These are phyloP conservation scores for Neofusicoccum parvum DNA, from an alignment of 2,329 filamentous ascomycete genomes.

Conservation along the genomic window DNA sequence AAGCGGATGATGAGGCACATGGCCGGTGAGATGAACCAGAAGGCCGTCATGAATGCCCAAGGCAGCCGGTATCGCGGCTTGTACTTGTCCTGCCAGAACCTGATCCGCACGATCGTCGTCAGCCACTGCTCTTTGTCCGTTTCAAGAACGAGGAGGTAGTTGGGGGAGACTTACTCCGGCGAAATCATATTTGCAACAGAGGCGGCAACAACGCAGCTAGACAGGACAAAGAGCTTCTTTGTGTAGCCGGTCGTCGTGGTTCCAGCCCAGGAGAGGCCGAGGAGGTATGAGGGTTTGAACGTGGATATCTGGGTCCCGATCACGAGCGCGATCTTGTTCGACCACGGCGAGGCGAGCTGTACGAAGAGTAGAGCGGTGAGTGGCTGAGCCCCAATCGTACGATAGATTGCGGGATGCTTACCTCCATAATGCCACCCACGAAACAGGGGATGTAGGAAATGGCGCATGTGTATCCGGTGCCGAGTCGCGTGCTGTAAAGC, in stretches of 20 bases:
- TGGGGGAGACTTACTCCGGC: neutral
- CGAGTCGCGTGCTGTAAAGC: too few relatives aligned
- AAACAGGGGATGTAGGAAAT: too few relatives aligned
- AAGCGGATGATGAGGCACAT: neutral
- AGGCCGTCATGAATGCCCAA: neutral
- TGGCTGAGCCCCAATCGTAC: too few relatives aligned
- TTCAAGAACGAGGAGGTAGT: neutral
- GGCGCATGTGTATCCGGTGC: too few relatives aligned
- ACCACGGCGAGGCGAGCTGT: neutral
- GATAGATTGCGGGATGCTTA: too few relatives aligned
- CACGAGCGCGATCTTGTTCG: conserved; percentile 3
- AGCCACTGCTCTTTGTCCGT: neutral
- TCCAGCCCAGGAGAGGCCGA: neutral
- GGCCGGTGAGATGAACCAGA: neutral
- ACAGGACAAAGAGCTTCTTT: neutral
- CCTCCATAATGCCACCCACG: too few relatives aligned
- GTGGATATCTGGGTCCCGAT: neutral
- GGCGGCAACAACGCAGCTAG: neutral
- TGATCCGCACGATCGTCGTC: neutral
- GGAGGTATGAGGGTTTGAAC: neutral
- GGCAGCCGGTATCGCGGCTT: neutral
- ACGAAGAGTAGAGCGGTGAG: neutral
- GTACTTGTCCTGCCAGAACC: neutral
- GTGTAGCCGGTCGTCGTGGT: neutral
- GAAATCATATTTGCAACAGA: conserved; percentile 1